Evolutionary conservation across 2,329 filamentous ascomycete species (phyloP), one percentile per base, ranked within the genome.

Genomic region (Diplodia seriata): DNA sequence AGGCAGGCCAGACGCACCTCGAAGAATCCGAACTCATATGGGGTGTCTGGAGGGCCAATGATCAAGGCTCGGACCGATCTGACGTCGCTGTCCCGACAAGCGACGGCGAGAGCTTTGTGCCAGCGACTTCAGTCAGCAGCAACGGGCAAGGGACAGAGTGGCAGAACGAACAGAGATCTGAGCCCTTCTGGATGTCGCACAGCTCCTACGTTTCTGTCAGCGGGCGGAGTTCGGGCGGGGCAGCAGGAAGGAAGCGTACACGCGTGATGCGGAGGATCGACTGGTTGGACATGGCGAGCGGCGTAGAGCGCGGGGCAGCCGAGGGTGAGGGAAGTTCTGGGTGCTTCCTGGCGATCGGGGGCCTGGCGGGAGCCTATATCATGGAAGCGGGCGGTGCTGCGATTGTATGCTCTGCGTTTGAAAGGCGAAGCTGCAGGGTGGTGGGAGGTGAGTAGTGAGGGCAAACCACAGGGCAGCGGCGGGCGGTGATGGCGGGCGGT

Each of bases 11-110:
- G 33, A 4, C 84, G 69, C 78, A 95, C 93, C 85, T 98, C 93
- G 76, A 97, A 98, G 81, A 97, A 97, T 3, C 95, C 95, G 76
- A 96, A 97, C 79, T 97, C 94, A 79, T 99, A 99, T 0, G 94
- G 94, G 0, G 94, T 97, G 73, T 95, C 94, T 71, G 94, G 93
- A 29, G 95, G 94, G 0, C 95, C 95, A 72, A 98, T 88, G 74
- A 98, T 94, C 71, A 98, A 80, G 59, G 94, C 93, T 76, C 89
- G 91, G 61, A 98, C 90, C 76, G 92, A 91, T 67, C 94, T 91
- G 69, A 98, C 92, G 78, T 99, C 93, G 72, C 89, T 86, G 79
- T 98, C 95, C 63, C 91, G 86, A 76, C 91, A 97, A 68, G 92
- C 91, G 59, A 97, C 93, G 12, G 92, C 92, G 70, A 98, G 86